Evolutionary conservation across 2,329 filamentous ascomycete genomes (phyloP).

Genomic region (Metarhizium anisopliae): DNA sequence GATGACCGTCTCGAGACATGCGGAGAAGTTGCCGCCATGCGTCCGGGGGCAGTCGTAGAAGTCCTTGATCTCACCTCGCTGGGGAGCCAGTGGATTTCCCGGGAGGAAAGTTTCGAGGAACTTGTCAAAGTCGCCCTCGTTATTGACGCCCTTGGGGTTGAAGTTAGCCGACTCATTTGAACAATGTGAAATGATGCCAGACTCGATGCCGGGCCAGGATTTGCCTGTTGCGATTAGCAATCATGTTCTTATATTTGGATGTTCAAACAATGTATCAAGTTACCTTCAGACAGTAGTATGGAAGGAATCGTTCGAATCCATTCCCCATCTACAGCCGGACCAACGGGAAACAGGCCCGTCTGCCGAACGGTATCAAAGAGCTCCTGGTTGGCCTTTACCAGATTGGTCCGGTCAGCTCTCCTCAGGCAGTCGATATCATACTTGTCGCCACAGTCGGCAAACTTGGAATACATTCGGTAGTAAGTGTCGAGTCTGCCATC

Average conservation of each 20-base stretch:
- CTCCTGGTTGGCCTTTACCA: slow-evolving; percentile 4
- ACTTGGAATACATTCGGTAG: slow-evolving; percentile 2
- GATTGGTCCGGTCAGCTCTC: too few relatives aligned
- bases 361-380: slow-evolving; percentile 4
- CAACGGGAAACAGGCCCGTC: slow-evolving; percentile 11
- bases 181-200: background rate
- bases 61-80: background rate
- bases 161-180: background rate
- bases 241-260: too few relatives aligned
- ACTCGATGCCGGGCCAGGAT: background rate
- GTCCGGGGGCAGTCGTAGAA: slow-evolving; percentile 1
- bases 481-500: slow-evolving; percentile 6
- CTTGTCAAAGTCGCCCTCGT: background rate
- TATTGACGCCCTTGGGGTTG: background rate
- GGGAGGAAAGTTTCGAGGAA: background rate
- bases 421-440: slow-evolving; percentile 9
- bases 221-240: background rate
- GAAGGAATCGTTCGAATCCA: background rate
- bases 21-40: background rate
- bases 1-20: background rate
- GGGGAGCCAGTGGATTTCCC: background rate
- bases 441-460: background rate
- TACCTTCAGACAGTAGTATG: background rate
- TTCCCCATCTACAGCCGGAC: slow-evolving; percentile 8
- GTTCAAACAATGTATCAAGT: too few relatives aligned